Evolutionary conservation across 345 rosid species (phyloP).

Genomic region (Populus simonii): DNA sequence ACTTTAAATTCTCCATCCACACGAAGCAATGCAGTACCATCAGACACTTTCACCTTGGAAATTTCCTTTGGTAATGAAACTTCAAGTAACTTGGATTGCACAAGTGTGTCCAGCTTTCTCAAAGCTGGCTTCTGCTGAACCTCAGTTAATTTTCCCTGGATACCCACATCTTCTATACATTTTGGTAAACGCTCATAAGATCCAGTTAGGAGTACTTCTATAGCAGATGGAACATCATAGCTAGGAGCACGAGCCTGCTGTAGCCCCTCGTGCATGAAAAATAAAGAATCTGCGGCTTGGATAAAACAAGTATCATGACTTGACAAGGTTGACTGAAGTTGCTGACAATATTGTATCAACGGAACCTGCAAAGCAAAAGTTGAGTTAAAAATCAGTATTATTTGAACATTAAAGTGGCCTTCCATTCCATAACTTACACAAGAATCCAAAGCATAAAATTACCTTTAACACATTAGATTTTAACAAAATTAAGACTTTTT

Average conservation of each 20-base stretch:
- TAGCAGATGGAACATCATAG: conserved; percentile 94
- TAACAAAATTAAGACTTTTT: background rate
- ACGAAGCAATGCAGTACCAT: conserved; percentile 72
- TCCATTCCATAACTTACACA: background rate
- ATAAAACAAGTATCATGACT: conserved; percentile 87
- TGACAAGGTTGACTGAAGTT: conserved; percentile 76
- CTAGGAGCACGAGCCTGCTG: conserved; percentile 98
- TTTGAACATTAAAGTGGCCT: background rate
- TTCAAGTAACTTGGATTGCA: conserved; percentile 87
- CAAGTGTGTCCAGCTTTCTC: conserved; percentile 81
- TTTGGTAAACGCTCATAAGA: conserved; percentile 86
- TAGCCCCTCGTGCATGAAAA: conserved; percentile 96
- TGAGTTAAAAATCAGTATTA: background rate
- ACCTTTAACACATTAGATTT: background rate
- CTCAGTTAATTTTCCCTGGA: conserved; percentile 65
- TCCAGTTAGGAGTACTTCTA: conserved; percentile 80
- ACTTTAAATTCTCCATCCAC: conserved; percentile 93
- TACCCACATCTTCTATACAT: conserved; percentile 88
- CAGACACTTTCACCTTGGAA: conserved; percentile 75
- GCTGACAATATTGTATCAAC: conserved; percentile 78
- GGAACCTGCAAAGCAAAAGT: conserved; percentile 66
- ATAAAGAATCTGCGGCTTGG: conserved; percentile 89
- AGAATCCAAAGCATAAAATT: background rate
- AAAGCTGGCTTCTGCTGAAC: conserved; percentile 80
- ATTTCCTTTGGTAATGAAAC: conserved; percentile 78